Conservation (phyloP, 2,329 filamentous ascomycete species). For the Aspergillus transmontanensis region DNA sequence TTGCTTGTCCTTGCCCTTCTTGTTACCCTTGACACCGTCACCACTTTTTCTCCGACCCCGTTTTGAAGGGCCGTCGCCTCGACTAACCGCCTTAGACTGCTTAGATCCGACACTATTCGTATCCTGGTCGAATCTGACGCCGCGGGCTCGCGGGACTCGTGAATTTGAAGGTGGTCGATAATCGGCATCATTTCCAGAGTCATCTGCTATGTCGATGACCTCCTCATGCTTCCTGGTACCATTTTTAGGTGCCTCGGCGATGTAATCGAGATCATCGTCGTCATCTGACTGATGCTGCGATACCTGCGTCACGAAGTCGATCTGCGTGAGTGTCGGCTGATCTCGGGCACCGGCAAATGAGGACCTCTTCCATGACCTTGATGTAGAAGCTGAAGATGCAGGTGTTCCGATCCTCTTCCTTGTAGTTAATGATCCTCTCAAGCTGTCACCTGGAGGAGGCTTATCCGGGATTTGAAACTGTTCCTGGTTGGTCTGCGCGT, state of each 20-base stretch:
- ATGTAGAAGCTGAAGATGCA: slow-evolving; percentile 19
- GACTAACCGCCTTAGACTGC: slow-evolving; percentile 17
- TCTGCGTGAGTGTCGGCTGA: slow-evolving; percentile 46
- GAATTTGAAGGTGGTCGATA: slow-evolving; percentile 18
- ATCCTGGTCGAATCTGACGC: slow-evolving; percentile 13
- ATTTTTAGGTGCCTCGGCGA: slow-evolving; percentile 20
- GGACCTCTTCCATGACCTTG: slow-evolving; percentile 23
- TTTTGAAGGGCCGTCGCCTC: slow-evolving; percentile 15
- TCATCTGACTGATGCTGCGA: slow-evolving; percentile 22
- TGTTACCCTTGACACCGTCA: slow-evolving; percentile 21
- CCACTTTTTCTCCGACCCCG: slow-evolving; percentile 25
- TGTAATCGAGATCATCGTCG: slow-evolving; percentile 35
- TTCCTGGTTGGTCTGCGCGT: slow-evolving; percentile 19
- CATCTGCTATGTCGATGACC: slow-evolving; percentile 29
- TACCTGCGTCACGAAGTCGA: slow-evolving; percentile 39
- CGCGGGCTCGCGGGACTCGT: slow-evolving; percentile 13
- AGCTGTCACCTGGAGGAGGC: slow-evolving; percentile 16
- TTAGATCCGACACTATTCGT: slow-evolving; percentile 18
- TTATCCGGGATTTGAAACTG: slow-evolving; percentile 27
- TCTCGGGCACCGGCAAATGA: slow-evolving; percentile 24
- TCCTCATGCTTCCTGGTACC: slow-evolving; percentile 14
- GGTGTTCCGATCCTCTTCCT: slow-evolving; percentile 17
- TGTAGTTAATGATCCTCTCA: slow-evolving; percentile 19
- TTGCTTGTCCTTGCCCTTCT: slow-evolving; percentile 26
- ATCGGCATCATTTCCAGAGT: slow-evolving; percentile 27